Evolutionary conservation across 2,329 filamentous ascomycete genomes (phyloP), one percentile per base, ranked within the genome.

Genomic region (Diaporthe batatas): DNA sequence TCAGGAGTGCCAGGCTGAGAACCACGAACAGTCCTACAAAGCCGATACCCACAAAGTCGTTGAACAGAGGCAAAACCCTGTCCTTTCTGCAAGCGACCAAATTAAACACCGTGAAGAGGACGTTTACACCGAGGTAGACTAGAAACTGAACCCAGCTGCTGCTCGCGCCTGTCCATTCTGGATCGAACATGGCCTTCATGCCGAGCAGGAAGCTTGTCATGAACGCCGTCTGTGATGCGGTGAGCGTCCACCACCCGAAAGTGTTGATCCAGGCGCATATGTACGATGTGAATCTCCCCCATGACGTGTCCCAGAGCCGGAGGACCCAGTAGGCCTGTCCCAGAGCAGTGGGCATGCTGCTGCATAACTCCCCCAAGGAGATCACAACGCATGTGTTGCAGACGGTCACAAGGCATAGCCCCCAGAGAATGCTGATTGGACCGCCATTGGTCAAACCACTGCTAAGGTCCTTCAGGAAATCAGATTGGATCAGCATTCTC

Each of bases 181-280:
- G 82, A 29, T 85, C 80, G 75, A 88, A 89, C 79, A 90, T 83
- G 39, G 85, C 79, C 79, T 88, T 88, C 83, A 90, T 87, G n/a
- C 86, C 84, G 7, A 90, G 80, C 71, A 89, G 81, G 65, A 90
- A 89, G 75, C 89, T 83, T 3, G 86, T 86, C 87, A 90, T 89
- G 76, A 90, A 90, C 16, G 87, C 88, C 32, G 86, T 83, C 73
- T 88, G 86, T 1, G 86, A 89, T 0, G 88, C 88, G 0, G 86
- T 86, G 72, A 90, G 78, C 0, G 87, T 86, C 83, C 87, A 89
- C 88, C 88, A 90, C 16, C 88, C 88, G 72, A 89, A 89, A 0
- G 85, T 88, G 78, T 90, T 90, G 76, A 90, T 88, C 87, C 87
- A 90, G 2, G 88, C 88, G 75, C 87, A 89, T 79, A 90, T 83